phyloP scores from a whole-genome alignment of 2,329 filamentous ascomycete genomes.

The Pseudogymnoascus sp. region DNA sequence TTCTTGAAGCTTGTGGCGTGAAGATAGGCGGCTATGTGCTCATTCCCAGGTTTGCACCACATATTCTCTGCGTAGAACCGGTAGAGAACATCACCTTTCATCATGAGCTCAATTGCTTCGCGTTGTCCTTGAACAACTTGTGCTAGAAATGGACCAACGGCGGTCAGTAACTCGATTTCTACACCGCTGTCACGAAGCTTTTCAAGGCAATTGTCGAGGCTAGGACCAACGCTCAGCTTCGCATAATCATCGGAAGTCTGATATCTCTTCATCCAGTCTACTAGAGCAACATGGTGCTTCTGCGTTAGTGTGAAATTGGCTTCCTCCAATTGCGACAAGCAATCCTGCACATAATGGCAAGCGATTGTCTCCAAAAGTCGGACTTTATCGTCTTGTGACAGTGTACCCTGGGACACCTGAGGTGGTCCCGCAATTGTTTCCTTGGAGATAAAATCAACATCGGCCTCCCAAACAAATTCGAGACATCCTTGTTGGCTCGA shows the following conservation, averaged over 20 bases:
- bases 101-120: slow-evolving; percentile 10
- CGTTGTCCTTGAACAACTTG: slow-evolving; percentile 8
- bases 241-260: slow-evolving; percentile 8
- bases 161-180: slow-evolving; percentile 9
- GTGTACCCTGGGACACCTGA: neutral
- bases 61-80: slow-evolving; percentile 11
- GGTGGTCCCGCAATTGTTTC: neutral
- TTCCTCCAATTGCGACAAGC: neutral
- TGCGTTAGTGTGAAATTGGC: neutral
- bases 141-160: slow-evolving; percentile 10
- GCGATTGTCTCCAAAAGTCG: neutral
- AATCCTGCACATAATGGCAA: neutral
- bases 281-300: neutral
- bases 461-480: neutral
- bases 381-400: neutral
- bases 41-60: neutral
- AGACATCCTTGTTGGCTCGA: slow-evolving; percentile 7
- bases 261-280: slow-evolving; percentile 13
- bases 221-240: slow-evolving; percentile 6
- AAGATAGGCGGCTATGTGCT: neutral
- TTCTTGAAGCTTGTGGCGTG: slow-evolving; percentile 6
- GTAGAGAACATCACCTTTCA: slow-evolving; percentile 10
- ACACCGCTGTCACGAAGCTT: slow-evolving; percentile 4
- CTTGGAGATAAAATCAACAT: slow-evolving; percentile 7
- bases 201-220: neutral